These are phyloP conservation scores for Capniomyces stellatus DNA, from an alignment of 371 early-diverging fungal species.

Conservation along the genomic window DNA sequence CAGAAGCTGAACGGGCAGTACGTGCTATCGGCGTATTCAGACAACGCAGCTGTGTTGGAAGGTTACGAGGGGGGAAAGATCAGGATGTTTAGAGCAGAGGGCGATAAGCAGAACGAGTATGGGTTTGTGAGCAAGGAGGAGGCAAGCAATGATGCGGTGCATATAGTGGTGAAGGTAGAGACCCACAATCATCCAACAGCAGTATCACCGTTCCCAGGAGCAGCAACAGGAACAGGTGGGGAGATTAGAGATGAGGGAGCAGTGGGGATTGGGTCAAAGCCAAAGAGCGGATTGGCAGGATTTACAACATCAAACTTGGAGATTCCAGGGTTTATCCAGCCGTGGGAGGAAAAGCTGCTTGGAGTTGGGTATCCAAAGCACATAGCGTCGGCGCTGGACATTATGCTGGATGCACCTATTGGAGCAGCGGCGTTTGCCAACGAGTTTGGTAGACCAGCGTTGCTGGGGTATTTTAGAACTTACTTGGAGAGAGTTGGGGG, in stretches of 20 bases:
- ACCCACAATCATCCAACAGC: slow-evolving; percentile 98
- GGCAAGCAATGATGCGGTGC: slow-evolving; percentile 12
- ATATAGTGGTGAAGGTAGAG: slow-evolving; percentile 89
- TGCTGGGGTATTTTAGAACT: slow-evolving; percentile 92
- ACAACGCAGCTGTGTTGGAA: slow-evolving; percentile 89
- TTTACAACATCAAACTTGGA: slow-evolving; percentile 81
- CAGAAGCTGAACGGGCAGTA: slow-evolving; percentile 56
- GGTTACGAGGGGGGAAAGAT: slow-evolving; percentile 58
- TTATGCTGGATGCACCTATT: slow-evolving; percentile 91
- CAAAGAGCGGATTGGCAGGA: slow-evolving; percentile 86
- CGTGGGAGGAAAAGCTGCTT: slow-evolving; percentile 65
- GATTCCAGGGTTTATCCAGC: slow-evolving; percentile 74
- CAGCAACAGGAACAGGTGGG: slow-evolving; percentile 86
- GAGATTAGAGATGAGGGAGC: slow-evolving; percentile 97
- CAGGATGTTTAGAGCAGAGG: slow-evolving; percentile 16
- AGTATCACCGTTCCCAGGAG: slow-evolving; percentile 93
- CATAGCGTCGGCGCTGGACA: slow-evolving; percentile 77
- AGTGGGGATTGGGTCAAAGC: slow-evolving; percentile 84
- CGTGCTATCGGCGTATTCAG: slow-evolving; percentile 86
- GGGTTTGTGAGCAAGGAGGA: slow-evolving; percentile 22
- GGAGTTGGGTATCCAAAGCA: slow-evolving; percentile 65
- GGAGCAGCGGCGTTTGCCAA: slow-evolving; percentile 96
- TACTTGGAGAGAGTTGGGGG: slow-evolving; percentile 41
- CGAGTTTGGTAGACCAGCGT: slow-evolving; percentile 91
- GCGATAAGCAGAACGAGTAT: slow-evolving; percentile 27